Conservation (phyloP, 2,329 filamentous ascomycete species). For the Alternaria rosae region DNA sequence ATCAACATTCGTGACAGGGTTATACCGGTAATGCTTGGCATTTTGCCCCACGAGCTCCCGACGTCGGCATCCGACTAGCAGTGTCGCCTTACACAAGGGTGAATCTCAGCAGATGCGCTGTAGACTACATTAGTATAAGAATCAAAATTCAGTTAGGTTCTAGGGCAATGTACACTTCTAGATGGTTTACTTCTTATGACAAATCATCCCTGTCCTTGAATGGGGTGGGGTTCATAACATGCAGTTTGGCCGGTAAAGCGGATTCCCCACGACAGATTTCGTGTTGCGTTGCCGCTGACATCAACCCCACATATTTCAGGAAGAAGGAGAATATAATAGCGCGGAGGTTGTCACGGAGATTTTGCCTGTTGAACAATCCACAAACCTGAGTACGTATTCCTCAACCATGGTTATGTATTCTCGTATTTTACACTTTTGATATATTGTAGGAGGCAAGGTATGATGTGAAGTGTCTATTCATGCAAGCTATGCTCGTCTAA, state of each 20-base stretch:
- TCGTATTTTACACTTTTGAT: neutral
- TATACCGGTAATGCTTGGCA: constrained; percentile 27
- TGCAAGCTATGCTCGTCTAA: constrained; percentile 33
- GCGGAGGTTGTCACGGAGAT: neutral
- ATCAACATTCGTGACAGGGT: constrained; percentile 39
- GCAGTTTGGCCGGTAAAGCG: too few relatives aligned
- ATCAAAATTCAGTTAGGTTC: neutral
- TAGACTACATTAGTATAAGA: neutral
- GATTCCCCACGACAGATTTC: too few relatives aligned
- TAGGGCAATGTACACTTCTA: neutral
- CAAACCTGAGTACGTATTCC: neutral
- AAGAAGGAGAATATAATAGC: neutral
- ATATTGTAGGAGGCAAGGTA: neutral
- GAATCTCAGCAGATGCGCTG: neutral
- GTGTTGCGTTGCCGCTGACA: neutral
- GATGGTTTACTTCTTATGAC: neutral
- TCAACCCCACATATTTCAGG: neutral
- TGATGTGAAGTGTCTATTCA: constrained; percentile 19
- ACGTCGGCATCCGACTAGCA: constrained; percentile 23
- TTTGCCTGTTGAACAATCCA: neutral
- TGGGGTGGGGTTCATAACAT: neutral
- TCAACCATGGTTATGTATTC: neutral
- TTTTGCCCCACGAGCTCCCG: constrained; percentile 35
- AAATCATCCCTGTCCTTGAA: neutral
- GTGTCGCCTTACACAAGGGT: neutral